Conservation (phyloP, 768 basidiomycete species). For the Clitopilus passeckerianus region DNA sequence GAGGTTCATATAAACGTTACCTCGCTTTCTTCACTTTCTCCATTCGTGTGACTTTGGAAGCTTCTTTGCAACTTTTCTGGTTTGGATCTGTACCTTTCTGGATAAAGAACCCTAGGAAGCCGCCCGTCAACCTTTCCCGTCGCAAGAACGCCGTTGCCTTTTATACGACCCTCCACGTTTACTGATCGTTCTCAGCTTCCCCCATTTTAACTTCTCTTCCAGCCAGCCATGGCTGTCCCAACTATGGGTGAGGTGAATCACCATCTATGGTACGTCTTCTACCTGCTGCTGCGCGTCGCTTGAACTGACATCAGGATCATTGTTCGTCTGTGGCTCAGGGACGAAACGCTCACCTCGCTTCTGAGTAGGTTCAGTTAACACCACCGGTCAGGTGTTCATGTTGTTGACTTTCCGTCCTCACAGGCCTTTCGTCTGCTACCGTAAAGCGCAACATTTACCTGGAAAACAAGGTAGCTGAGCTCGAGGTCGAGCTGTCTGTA, state of each 20-base stretch:
- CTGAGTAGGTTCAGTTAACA: constrained; percentile 37
- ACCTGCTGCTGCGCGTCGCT: constrained; percentile 4
- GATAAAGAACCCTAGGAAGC: constrained; percentile 54
- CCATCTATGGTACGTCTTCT: constrained; percentile 54
- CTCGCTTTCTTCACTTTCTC: constrained; percentile 1
- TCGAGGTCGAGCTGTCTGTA: constrained; percentile 63
- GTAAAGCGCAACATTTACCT: constrained; percentile 60
- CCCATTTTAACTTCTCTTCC: constrained; percentile 21
- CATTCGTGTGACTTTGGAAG: constrained; percentile 42
- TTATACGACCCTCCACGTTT: constrained; percentile 30
- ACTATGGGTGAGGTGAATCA: constrained; percentile 55
- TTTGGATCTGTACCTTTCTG: constrained; percentile 41
- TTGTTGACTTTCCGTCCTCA: constrained; percentile 2
- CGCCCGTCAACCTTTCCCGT: constrained; percentile 42
- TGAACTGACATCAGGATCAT: constrained; percentile 12
- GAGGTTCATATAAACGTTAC: not conserved
- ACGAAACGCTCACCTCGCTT: constrained; percentile 59
- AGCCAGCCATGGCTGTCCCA: constrained; percentile 50
- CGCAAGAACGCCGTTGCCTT: constrained; percentile 39
- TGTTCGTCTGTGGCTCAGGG: constrained; percentile 42
- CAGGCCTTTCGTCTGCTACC: constrained; percentile 62
- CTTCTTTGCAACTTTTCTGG: constrained; percentile 25
- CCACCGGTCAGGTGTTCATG: constrained; percentile 1
- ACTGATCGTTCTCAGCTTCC: constrained; percentile 31
- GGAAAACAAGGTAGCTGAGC: constrained; percentile 58